Evolutionary conservation across 257 asterid genomes (phyloP), one percentile per base, ranked within the genome.

Genomic region (Verbena officinalis): DNA sequence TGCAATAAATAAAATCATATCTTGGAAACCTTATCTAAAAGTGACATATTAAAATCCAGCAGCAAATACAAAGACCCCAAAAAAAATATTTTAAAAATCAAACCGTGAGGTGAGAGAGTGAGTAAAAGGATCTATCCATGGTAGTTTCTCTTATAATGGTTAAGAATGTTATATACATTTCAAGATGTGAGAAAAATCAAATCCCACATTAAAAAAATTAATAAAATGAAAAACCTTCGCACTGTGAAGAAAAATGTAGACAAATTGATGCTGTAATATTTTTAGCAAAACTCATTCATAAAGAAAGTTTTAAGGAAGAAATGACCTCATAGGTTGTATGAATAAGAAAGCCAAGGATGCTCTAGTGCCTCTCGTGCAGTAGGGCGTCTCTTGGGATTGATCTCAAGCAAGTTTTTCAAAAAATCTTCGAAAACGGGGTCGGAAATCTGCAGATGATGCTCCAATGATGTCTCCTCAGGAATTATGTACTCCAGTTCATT

Each of bases 291-390:
- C 15, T 22, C 59, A 38, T 17, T 55, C 61, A 9, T 58, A 44
- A 42, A 61, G 17, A 42, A 42, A 13, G 17, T 56, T 39, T 33
- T 67, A 72, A 55, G 14, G 21, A 72, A 52, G 79, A 55, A 64
- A 51, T 30, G 45, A 67, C 69, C 49, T 80, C 62, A 45, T 59
- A 68, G 2, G 20, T 74, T 58, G 12, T 82, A 86, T 0, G 65
- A 23, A 54, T 62, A 75, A 23, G 86, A 78, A 64, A 91, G 85
- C 98, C 98, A 91, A 10, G 96, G 95, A 67, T 91, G 98, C 51
- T 59, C 54, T 15, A 91, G 73, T 20, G 95, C 98, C 77, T 88
- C 87, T 55, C 71, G 59, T 2, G 95, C 98, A 12, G 84, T 83
- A 0, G 86, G 89, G 13, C 98, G 93, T 65, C 81, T 81, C 72